Evolutionary conservation across 345 rosid species (phyloP).

Genomic region (Physaria fendleri): DNA sequence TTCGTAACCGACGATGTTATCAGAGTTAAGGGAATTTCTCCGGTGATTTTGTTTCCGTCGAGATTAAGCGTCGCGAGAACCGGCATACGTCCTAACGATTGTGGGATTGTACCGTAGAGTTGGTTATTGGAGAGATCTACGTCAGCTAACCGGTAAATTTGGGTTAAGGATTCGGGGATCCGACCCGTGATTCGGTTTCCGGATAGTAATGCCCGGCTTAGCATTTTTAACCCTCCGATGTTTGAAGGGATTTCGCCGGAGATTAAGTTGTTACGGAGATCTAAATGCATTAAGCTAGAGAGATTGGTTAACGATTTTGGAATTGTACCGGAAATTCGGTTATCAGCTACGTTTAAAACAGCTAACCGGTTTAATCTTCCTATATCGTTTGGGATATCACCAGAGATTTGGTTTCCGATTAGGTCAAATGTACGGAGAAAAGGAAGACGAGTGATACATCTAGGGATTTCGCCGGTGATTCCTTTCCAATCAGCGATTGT

Average conservation of each 20-base stretch:
- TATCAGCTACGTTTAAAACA: constrained; percentile 75
- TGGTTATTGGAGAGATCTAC: constrained; percentile 65
- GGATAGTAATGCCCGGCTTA: constrained; percentile 69
- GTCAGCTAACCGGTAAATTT: constrained; percentile 76
- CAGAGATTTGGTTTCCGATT: constrained; percentile 66
- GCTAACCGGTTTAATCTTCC: constrained; percentile 58
- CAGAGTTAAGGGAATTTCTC: constrained; percentile 47
- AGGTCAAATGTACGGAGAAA: constrained; percentile 68
- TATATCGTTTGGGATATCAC: constrained; percentile 48
- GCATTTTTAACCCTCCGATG: constrained; percentile 56
- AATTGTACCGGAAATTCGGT: constrained; percentile 56
- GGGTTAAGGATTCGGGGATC: constrained; percentile 53
- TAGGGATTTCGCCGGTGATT: constrained; percentile 69
- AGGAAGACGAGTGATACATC: constrained; percentile 51
- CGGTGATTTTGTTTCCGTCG: constrained; percentile 58
- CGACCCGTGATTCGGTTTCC: constrained; percentile 50
- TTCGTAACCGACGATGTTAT: constrained; percentile 50
- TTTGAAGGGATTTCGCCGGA: constrained; percentile 51
- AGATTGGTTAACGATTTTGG: constrained; percentile 55
- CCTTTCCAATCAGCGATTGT: constrained; percentile 92
- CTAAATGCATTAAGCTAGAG: constrained; percentile 76
- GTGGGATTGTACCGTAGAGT: constrained; percentile 57
- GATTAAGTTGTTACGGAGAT: constrained; percentile 58
- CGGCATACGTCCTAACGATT: constrained; percentile 65
- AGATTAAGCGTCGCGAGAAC: constrained; percentile 77